Evolutionary conservation across 257 asterid species (phyloP).

Genomic region (Leonotis leonurus): DNA sequence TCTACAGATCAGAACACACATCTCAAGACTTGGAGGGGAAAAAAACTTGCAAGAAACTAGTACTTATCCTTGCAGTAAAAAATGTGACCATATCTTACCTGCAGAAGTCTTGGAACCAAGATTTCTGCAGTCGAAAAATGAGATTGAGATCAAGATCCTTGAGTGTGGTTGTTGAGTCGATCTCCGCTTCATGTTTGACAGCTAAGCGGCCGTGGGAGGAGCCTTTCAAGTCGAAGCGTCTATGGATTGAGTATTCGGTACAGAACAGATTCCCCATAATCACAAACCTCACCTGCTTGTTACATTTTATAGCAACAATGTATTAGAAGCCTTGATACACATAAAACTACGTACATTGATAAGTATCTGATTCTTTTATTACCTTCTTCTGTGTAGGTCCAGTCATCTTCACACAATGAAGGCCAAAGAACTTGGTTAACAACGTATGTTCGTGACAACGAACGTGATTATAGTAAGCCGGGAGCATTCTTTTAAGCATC

Average conservation of each 20-base stretch:
- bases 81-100: conserved; percentile 20
- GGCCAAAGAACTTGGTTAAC: conserved; percentile 77
- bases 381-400: conserved; percentile 95
- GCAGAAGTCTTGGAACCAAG: conserved; percentile 69
- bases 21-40: neutral
- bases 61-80: neutral
- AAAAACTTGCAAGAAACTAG: neutral
- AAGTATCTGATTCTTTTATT: too few species aligned
- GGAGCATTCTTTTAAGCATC: conserved; percentile 89
- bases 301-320: conserved; percentile 4
- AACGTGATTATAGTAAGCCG: conserved; percentile 79
- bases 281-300: conserved; percentile 75
- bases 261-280: conserved; percentile 92
- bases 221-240: conserved; percentile 87
- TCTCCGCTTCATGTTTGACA: conserved; percentile 57
- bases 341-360: too few species aligned
- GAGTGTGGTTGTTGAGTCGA: conserved; percentile 74
- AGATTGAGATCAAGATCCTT: conserved; percentile 92
- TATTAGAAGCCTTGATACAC: too few species aligned
- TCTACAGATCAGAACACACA: conserved; percentile 33
- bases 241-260: conserved; percentile 58
- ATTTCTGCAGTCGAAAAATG: conserved; percentile 60
- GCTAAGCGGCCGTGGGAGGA: conserved; percentile 88
- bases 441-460: conserved; percentile 67
- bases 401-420: conserved; percentile 79